Base-by-base conservation (phyloP, 2,329 filamentous ascomycete genomes). In the Cryphonectria japonica region DNA sequence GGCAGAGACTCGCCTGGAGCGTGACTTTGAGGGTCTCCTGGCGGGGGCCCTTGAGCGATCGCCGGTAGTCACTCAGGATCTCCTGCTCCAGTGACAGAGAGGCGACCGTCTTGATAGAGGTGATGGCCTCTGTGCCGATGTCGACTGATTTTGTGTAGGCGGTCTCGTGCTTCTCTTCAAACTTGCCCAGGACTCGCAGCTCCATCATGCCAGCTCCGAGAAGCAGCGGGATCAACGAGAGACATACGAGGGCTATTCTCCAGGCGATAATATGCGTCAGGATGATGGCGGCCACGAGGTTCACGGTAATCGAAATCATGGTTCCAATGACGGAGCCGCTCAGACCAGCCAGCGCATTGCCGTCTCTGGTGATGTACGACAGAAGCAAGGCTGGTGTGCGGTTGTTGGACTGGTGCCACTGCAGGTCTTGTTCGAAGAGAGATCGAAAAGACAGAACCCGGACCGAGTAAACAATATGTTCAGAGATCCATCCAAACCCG, bases 161-260 rank as follows among this genome's bases (percentile, higher is more conserved):
- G 34, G 85, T 86, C 57, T 89, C 87, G 74, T 92, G 89, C 19
- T 87, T 86, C 69, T 87, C 85, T 73, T 92, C 88, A 64, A 91
- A 89, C 52, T 86, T 84, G 2, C 87, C 85, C 0, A 92, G 84
- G 3, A 89, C 85, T 0, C 85, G 85, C 22, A 94, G 83, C 73
- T 92, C 87, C 87, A 94, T 88, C 73, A 92, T 86, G 0, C 92
- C 92, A 0, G 91, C 86, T 1, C 89, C 89, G 0, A 94, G 83
- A 7, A 93, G 85, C 13, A 94, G 80, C 0, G 92, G 92, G 0
- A 94, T 88, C 11, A 88, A 84, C 0, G 91, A 86, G 7, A 94
- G 83, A 69, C 91, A 91, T 3, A 94, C 92, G 19, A 94, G 80
- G 0, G 91, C 91, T 72, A 94, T 93, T 76, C 89, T 91, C 92